Base-by-base conservation (phyloP, 2,329 filamentous ascomycete species). In the Ceratocystis papillata region DNA sequence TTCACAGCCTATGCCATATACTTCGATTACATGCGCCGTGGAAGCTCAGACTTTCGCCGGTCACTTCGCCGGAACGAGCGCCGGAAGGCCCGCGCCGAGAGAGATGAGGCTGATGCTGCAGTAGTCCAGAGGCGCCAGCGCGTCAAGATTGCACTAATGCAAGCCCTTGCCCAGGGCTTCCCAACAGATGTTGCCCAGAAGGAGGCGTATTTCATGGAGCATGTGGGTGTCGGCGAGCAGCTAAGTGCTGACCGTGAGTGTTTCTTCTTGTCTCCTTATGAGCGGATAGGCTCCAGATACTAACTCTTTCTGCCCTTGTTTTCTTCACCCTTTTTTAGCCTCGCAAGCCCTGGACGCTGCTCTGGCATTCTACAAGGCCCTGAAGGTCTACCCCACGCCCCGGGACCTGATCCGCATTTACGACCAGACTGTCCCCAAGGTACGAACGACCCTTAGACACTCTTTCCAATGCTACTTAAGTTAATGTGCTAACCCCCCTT, bases 361-460 rank as follows among this genome's bases (percentile, higher is more conserved):
- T 61, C 80, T 97, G 68, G 90, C 89, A 76, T 99, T 99, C 79
- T 99, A 97, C 84, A 95, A 92, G 82, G 94, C 92, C 57, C 84
- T 99, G 71, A 99, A 99, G 83, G 94, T 97, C 72, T 99, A 99
- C 79, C 94, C 94, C 64, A 88, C 90, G 73, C 94, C 93, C 12
- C 84, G 87, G 72, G 94, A 97, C 74, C 81, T 99, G 72, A 96
- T 99, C 76, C 84, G 84, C 73, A 96, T 99, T 77, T 99, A 99
- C 78, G 94, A 99, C 77, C 96, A 96, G 84, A 97, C 94, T 41
- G 92, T 97, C 59, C 88, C 93, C 72, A 96, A 96, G 88, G 92
- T 90, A 72, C 69, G 73, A 62, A 72, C 69, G 73, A 62, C 44
- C 57, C n/a, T 17, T 33, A 28, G 25, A 10, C 41, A 1, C 17